Percentiles rank a stretch among this genome's conserved stretches.
Conservation (phyloP, 164 flowering plant genomes). For the Litsea cubeba region DNA sequence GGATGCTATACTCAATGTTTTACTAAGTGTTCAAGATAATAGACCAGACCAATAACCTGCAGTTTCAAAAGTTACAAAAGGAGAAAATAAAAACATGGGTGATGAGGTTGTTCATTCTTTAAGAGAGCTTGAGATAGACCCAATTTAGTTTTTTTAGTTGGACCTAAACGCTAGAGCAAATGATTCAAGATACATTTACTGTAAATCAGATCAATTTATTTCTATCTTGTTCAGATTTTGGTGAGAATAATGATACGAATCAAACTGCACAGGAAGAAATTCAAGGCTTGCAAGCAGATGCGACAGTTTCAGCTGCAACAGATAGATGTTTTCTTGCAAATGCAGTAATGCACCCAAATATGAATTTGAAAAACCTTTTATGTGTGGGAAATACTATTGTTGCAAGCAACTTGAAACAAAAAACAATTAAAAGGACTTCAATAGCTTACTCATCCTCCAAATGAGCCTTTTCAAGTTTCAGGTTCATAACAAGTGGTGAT, state of each 20-base stretch:
- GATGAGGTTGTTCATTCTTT: background rate
- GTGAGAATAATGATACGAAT: background rate
- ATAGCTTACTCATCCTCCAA: constrained; percentile 48
- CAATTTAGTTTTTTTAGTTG: background rate
- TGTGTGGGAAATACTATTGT: background rate
- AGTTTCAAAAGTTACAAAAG: background rate
- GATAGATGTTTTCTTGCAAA: no score
- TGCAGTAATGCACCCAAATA: no score
- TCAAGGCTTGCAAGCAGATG: no score
- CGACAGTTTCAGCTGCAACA: no score
- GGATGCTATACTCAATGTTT: background rate
- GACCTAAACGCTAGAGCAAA: background rate
- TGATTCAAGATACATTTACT: background rate
- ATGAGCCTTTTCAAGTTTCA: constrained; percentile 64
- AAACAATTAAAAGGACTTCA: background rate
- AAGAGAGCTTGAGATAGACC: background rate
- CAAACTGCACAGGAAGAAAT: no score
- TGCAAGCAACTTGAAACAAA: no score
- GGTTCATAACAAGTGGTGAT: constrained; percentile 59
- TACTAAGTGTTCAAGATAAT: background rate
- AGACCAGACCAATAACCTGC: background rate
- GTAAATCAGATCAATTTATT: background rate
- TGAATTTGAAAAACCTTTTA: background rate
- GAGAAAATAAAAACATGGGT: background rate
- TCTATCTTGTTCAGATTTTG: no score